Evolutionary conservation across 495 filamentous ascomycete species (phyloP), one percentile per base, ranked within the genome.

Genomic region (Aspergillus ostianus): DNA sequence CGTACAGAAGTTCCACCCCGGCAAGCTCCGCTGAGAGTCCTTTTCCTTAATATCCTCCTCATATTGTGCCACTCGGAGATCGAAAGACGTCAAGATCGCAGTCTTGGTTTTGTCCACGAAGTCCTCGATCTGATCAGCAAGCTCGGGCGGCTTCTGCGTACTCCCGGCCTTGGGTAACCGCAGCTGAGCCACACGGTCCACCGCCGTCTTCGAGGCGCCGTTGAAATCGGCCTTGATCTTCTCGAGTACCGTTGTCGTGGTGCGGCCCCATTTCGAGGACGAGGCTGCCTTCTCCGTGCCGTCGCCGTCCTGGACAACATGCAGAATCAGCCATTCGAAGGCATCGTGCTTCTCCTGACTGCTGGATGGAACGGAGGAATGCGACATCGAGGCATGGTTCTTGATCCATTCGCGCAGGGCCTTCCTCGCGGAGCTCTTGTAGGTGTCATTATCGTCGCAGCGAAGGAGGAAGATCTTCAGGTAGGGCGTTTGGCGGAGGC

Each of bases 1-100:
- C 0, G 95, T 98, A 71, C 93, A 97, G 68, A 98, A 98, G 68
- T 98, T 98, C 94, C 95, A 98, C 0, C 94, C 94, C 4, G 95
- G 94, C 21, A 98, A 74, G 47, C 80, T 84, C 47, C 93, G 85
- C 76, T 97, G 93, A 4, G 88, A 84, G 64, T 98, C 94, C 66
- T 90, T 92, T 68, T 97, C 95, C 64, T 87, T 87, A 65, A 98
- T 95, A 71, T 98, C 95, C 66, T 97, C 93, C 67, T 98, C 94
- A 71, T 98, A 98, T 66, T 97, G 93, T 46, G 82, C 84, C 6
- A 98, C 95, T 10, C 94, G 87, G 48, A 88, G 80, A 77, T 97
- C 92, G 67, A 98, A 98, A 6, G 92, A 93, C 17, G 87, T 82
- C 19, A 98, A 79, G 60, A 98, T 97, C 8, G 90, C 82, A 55